phyloP scores from a whole-genome alignment of 208 protist genomes.

The Angomonas deanei region DNA sequence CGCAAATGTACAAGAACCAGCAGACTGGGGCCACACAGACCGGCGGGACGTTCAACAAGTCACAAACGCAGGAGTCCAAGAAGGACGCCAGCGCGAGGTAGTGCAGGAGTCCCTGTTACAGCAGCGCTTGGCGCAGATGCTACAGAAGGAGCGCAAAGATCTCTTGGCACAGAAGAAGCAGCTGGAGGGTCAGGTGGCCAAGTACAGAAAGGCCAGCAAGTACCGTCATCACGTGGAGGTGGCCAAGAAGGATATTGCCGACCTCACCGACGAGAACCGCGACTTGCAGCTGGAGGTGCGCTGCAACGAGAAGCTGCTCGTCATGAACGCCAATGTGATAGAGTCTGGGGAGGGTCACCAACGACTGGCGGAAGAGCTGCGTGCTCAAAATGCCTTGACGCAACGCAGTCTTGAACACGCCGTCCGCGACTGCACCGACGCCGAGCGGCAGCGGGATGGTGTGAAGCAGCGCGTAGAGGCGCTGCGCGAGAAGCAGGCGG shows the following conservation, averaged over 20 bases:
- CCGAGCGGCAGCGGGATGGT: slow-evolving; percentile 39
- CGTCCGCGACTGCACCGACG: slow-evolving; percentile 42
- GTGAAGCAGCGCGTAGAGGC: slow-evolving; percentile 21
- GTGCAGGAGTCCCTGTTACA: slow-evolving; percentile 38
- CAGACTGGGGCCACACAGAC: neutral
- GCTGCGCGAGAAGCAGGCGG: slow-evolving; percentile 15
- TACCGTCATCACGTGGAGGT: slow-evolving; percentile 42
- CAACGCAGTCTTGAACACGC: slow-evolving; percentile 49
- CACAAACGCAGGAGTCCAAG: neutral
- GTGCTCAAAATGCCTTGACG: slow-evolving; percentile 49
- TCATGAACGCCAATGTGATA: slow-evolving; percentile 28
- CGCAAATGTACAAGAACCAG: slow-evolving; percentile 16
- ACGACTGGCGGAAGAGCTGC: slow-evolving; percentile 59
- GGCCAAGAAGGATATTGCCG: slow-evolving; percentile 45
- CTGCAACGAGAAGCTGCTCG: slow-evolving; percentile 70
- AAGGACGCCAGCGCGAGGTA: slow-evolving; percentile 21
- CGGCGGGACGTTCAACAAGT: neutral
- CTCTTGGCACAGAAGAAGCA: slow-evolving; percentile 31
- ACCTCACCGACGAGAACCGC: slow-evolving; percentile 46
- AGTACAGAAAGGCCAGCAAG: slow-evolving; percentile 35
- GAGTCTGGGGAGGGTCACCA: slow-evolving; percentile 28
- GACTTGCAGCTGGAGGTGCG: slow-evolving; percentile 54
- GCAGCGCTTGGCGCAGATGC: slow-evolving; percentile 32
- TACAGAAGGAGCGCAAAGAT: slow-evolving; percentile 39
- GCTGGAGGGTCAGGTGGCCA: slow-evolving; percentile 27